These are phyloP conservation scores for Actinomortierella wolfii DNA, from an alignment of 371 early-diverging fungal species.

Conservation along the genomic window DNA sequence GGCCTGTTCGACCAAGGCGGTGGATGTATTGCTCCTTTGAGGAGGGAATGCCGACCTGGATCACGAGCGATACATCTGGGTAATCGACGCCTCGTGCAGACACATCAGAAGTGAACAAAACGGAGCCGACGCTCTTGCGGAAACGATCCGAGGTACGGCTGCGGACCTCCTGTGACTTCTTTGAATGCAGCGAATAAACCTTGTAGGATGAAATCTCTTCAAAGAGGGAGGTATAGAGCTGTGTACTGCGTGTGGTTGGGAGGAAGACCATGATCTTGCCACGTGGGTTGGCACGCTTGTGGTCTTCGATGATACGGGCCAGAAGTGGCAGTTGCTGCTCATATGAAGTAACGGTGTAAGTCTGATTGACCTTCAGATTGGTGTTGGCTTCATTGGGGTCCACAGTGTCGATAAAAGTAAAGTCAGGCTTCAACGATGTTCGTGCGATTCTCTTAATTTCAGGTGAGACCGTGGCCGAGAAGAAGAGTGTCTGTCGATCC, in stretches of 20 bases:
- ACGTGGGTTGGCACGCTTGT: constrained; percentile 49
- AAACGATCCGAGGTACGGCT: constrained; percentile 75
- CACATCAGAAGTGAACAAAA: constrained; percentile 98
- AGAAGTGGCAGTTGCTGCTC: constrained; percentile 65
- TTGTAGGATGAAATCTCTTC: constrained; percentile 49
- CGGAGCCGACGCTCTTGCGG: constrained; percentile 62
- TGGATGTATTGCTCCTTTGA: constrained; percentile 96
- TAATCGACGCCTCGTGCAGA: constrained; percentile 99
- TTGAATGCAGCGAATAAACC: constrained; percentile 83
- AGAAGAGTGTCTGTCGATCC: constrained; percentile 95
- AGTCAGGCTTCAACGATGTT: constrained; percentile 66
- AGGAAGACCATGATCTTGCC: constrained; percentile 93
- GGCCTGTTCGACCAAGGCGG: constrained; percentile 98
- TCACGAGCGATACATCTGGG: constrained; percentile 92
- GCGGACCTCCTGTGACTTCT: constrained; percentile 76
- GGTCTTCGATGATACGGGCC: constrained; percentile 63
- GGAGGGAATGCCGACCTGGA: constrained; percentile 95
- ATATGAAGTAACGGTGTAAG: constrained; percentile 69
- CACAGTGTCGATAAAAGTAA: constrained; percentile 84
- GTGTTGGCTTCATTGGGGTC: constrained; percentile 83
- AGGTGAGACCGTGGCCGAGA: constrained; percentile 95
- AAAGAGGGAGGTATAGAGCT: constrained; percentile 73
- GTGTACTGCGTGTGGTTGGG: constrained; percentile 82
- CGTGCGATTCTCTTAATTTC: constrained; percentile 85
- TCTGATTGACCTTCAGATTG: constrained; percentile 78